Evolutionary conservation across 75 land plant genomes (phyloP).

Genomic region (Cunninghamia lanceolata): DNA sequence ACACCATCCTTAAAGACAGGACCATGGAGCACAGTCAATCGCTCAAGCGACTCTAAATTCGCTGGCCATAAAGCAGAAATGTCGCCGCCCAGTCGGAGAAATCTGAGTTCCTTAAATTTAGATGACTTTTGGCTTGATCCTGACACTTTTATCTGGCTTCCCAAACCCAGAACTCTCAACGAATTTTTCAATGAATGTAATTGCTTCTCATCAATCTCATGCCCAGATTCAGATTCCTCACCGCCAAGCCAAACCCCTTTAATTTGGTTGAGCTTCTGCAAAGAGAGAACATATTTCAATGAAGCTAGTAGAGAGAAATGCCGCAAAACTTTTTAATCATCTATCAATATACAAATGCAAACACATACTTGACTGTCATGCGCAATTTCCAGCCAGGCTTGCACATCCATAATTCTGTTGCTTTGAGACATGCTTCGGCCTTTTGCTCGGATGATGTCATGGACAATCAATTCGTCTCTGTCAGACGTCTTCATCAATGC

Average conservation of each 20-base stretch:
- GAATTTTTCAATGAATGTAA: background rate
- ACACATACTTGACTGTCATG: too few relatives aligned
- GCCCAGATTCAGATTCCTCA: background rate
- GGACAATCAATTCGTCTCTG: background rate
- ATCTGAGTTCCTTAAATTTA: too few relatives aligned
- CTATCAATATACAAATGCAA: too few relatives aligned
- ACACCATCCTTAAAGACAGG: too few relatives aligned
- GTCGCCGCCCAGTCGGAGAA: too few relatives aligned
- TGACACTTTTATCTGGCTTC: background rate
- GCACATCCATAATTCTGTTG: background rate
- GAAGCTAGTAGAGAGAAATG: too few relatives aligned
- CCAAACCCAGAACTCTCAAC: background rate
- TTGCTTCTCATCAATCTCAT: background rate
- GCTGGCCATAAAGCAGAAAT: too few relatives aligned
- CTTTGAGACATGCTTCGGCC: background rate
- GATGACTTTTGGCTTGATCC: too few relatives aligned
- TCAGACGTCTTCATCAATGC: background rate
- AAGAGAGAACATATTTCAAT: background rate
- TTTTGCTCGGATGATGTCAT: background rate
- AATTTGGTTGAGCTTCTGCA: background rate
- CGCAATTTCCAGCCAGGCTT: background rate
- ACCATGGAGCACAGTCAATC: too few relatives aligned
- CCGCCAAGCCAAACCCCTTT: background rate
- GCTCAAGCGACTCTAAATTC: too few relatives aligned
- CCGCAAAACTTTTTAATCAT: too few relatives aligned